Conservation (phyloP, 75 land plant genomes). For the Sequoiadendron giganteum region DNA sequence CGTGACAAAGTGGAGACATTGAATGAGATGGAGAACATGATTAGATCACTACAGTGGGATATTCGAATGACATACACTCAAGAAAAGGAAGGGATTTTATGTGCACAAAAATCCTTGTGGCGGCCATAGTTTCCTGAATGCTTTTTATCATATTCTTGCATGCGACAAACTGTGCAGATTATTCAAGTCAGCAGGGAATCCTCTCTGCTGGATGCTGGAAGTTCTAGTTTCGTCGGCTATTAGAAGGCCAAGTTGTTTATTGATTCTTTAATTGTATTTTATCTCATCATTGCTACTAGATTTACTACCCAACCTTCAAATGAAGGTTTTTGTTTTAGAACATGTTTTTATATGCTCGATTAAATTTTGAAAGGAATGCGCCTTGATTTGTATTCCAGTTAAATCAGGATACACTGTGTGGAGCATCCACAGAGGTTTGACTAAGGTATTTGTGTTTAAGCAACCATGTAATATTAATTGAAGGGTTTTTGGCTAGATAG, state of each 20-base stretch:
- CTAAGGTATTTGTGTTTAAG: not conserved
- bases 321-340: not conserved
- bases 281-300: not conserved
- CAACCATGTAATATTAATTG: not conserved
- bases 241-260: not conserved
- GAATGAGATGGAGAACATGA: slow-evolving; percentile 26
- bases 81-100: slow-evolving; percentile 50
- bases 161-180: not conserved
- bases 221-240: not conserved
- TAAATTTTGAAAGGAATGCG: not conserved
- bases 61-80: slow-evolving; percentile 39
- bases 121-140: slow-evolving; percentile 27
- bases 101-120: slow-evolving; percentile 62
- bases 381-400: not conserved
- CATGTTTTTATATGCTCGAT: not conserved
- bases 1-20: slow-evolving; percentile 36
- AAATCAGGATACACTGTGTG: not conserved
- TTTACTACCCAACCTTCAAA: not conserved
- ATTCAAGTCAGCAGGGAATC: not conserved
- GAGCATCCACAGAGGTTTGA: not conserved
- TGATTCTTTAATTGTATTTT: slow-evolving; percentile 3
- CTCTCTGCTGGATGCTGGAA: not conserved
- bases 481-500: not conserved
- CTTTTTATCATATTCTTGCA: not conserved
- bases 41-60: slow-evolving; percentile 44